Conservation (phyloP, 1,284 basidiomycete genomes). For the Apiotrichum gamsii region DNA sequence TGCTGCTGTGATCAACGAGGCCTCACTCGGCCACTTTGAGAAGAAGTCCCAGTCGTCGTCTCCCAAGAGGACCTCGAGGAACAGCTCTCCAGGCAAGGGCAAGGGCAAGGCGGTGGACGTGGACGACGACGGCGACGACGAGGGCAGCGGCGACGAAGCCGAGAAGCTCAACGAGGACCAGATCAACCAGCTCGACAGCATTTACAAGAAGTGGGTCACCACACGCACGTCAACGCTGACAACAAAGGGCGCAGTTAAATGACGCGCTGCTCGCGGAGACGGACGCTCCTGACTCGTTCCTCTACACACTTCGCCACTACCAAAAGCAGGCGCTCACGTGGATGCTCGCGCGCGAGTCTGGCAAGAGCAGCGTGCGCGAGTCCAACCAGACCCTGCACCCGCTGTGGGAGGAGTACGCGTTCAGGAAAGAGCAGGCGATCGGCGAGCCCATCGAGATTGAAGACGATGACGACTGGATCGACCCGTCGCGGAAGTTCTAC, state of each 20-base stretch:
- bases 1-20: conserved; percentile 33
- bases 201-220: conserved; percentile 67
- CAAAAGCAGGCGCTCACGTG: conserved; percentile 93
- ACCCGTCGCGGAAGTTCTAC: conserved; percentile 57
- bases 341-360: conserved; percentile 85
- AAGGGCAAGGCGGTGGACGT: conserved; percentile 31
- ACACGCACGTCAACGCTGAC: conserved; percentile 9
- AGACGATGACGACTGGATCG: conserved; percentile 39
- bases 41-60: not conserved
- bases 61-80: conserved; percentile 18
- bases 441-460: conserved; percentile 45
- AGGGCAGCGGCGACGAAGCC: conserved; percentile 53
- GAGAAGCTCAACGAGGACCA: conserved; percentile 73
- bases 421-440: conserved; percentile 34
- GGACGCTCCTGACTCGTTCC: conserved; percentile 74
- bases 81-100: conserved; percentile 23
- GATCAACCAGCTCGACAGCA: conserved; percentile 56
- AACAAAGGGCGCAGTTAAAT: conserved; percentile 69
- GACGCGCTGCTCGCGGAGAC: conserved; percentile 72
- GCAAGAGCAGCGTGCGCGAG: conserved; percentile 62
- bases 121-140: conserved; percentile 50
- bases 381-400: conserved; percentile 70
- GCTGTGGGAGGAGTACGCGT: conserved; percentile 77
- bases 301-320: conserved; percentile 73
- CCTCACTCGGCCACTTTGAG: conserved; percentile 31